Evolutionary conservation across 805 yeast genomes (phyloP).

Genomic region (Kodamaea hsintzibuensis): DNA sequence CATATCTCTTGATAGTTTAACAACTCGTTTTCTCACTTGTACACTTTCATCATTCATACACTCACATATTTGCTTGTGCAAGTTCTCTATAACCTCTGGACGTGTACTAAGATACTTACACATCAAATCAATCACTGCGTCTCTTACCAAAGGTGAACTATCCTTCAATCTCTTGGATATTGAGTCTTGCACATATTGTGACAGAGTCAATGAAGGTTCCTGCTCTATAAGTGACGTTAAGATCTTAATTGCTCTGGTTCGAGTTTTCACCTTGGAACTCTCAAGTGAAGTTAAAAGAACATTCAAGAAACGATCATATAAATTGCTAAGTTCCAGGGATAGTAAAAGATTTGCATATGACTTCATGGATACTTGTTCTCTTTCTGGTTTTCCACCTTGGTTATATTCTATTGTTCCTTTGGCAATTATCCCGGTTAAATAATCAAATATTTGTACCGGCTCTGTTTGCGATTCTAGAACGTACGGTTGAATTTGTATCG

Average conservation of each 20-base stretch:
- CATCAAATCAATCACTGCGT: slow-evolving; percentile 71
- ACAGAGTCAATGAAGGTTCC: slow-evolving; percentile 52
- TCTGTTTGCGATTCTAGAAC: background rate
- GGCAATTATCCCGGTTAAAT: background rate
- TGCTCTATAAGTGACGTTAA: slow-evolving; percentile 54
- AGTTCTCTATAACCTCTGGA: slow-evolving; percentile 48
- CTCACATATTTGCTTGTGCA: slow-evolving; percentile 50
- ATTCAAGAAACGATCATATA: slow-evolving; percentile 55
- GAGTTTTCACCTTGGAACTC: slow-evolving; percentile 31
- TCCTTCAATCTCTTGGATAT: slow-evolving; percentile 56
- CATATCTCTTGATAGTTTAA: slow-evolving; percentile 51
- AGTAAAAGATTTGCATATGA: slow-evolving; percentile 25
- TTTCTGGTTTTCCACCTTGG: slow-evolving; percentile 11
- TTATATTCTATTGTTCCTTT: background rate
- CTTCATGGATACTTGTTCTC: slow-evolving; percentile 12
- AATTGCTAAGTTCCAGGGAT: slow-evolving; percentile 30
- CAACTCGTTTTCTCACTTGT: slow-evolving; percentile 62
- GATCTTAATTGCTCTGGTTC: slow-evolving; percentile 62
- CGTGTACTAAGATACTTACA: slow-evolving; percentile 45
- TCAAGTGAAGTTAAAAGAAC: slow-evolving; percentile 42
- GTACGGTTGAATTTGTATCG: slow-evolving; percentile 5
- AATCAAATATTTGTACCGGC: background rate
- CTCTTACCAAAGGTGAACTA: slow-evolving; percentile 69
- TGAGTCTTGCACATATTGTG: slow-evolving; percentile 52
- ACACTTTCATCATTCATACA: slow-evolving; percentile 59